Evolutionary conservation across 495 filamentous ascomycete species (phyloP).

Genomic region (Opeltia flavorubescens): DNA sequence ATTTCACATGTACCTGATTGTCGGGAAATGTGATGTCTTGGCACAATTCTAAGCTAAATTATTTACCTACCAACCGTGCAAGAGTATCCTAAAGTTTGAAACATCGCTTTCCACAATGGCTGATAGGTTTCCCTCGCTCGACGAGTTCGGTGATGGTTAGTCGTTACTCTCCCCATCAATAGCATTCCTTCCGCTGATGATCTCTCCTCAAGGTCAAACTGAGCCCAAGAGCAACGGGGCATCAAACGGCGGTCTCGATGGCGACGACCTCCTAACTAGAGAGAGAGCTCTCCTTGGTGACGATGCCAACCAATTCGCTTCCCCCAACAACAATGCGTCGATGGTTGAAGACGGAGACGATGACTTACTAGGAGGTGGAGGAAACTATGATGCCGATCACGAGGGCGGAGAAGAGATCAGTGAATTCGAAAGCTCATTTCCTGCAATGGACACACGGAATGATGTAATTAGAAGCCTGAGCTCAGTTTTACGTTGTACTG

Average conservation of each 20-base stretch:
- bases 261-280: slow-evolving; percentile 74
- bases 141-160: slow-evolving; percentile 88
- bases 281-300: slow-evolving; percentile 83
- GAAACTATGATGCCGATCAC: slow-evolving; percentile 18
- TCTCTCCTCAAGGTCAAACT: slow-evolving; percentile 37
- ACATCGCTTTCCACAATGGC: slow-evolving; percentile 49
- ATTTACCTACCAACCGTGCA: no score
- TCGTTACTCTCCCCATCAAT: slow-evolving; percentile 19
- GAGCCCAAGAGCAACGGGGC: slow-evolving; percentile 27
- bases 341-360: slow-evolving; percentile 45
- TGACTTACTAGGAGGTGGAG: slow-evolving; percentile 60
- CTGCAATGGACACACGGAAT: slow-evolving; percentile 64
- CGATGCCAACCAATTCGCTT: slow-evolving; percentile 81
- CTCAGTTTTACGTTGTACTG: background rate
- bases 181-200: slow-evolving; percentile 10
- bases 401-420: slow-evolving; percentile 41
- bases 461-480: slow-evolving; percentile 42
- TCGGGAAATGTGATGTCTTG: no score
- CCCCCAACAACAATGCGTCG: slow-evolving; percentile 52
- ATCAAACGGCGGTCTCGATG: slow-evolving; percentile 29
- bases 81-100: no score
- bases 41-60: no score
- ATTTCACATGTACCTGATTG: no score
- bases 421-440: slow-evolving; percentile 79
- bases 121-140: slow-evolving; percentile 89